Percentiles rank a stretch among this genome's conserved stretches.
Evolutionary conservation across 2,329 filamentous ascomycete species (phyloP).

Genomic region (Tolypocladium amazonense): DNA sequence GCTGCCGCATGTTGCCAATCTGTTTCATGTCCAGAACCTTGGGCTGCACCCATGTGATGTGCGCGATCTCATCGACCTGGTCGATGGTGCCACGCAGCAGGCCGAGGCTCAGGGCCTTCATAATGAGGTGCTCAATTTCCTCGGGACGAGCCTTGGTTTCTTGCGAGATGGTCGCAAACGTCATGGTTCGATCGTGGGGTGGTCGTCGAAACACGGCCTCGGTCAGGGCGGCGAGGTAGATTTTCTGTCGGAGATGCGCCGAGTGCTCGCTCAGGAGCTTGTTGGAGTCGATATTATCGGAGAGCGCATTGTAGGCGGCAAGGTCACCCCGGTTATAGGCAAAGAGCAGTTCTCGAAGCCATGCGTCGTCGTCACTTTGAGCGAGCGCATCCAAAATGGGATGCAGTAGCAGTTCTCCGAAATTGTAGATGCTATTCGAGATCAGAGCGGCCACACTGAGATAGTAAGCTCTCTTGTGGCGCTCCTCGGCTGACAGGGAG

Average conservation of each 20-base stretch:
- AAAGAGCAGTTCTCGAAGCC: conserved; percentile 92
- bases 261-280: conserved; percentile 69
- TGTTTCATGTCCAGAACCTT: conserved; percentile 95
- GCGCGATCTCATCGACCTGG: conserved; percentile 86
- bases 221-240: conserved; percentile 89
- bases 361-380: conserved; percentile 61
- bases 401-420: conserved; percentile 95
- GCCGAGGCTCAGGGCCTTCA: conserved; percentile 96
- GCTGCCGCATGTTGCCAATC: conserved; percentile 81
- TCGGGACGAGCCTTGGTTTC: conserved; percentile 87
- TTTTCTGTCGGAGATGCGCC: conserved; percentile 88
- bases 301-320: conserved; percentile 72
- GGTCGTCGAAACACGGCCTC: conserved; percentile 94
- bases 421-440: conserved; percentile 96
- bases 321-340: conserved; percentile 96
- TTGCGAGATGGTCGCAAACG: conserved; percentile 74
- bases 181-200: conserved; percentile 90
- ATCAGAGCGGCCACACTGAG: conserved; percentile 86
- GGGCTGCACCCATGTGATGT: conserved; percentile 98
- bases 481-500: conserved; percentile 62
- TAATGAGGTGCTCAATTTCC: conserved; percentile 95
- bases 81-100: conserved; percentile 88
- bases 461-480: conserved; percentile 78
- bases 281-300: conserved; percentile 71
- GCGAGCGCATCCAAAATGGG: conserved; percentile 80